phyloP scores from a whole-genome alignment of 108 stramenopile genomes.

The Cyclotella distinguenda region DNA sequence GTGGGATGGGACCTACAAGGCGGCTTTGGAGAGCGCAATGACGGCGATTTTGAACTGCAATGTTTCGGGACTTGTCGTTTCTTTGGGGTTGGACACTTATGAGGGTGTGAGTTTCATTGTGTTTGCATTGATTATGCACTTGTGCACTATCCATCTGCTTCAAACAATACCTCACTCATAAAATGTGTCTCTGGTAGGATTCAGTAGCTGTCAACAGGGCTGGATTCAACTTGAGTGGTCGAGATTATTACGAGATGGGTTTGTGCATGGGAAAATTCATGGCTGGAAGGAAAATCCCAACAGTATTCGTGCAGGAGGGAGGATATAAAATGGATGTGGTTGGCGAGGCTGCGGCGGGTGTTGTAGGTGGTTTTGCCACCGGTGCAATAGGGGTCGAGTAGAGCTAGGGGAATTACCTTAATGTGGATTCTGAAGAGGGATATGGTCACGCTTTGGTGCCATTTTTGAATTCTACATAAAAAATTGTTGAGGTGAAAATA shows the following conservation, averaged over 20 bases:
- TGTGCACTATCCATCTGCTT: no score
- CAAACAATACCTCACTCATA: no score
- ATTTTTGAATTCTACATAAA: no score
- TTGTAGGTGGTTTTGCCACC: slow-evolving; percentile 48
- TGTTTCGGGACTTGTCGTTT: slow-evolving; percentile 59
- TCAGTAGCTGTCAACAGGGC: slow-evolving; percentile 63
- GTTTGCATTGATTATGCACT: no score
- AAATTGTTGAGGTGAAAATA: no score
- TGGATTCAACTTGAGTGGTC: slow-evolving; percentile 58
- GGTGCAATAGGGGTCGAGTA: slow-evolving; percentile 10
- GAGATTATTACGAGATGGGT: slow-evolving; percentile 68
- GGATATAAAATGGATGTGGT: slow-evolving; percentile 80
- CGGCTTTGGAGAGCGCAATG: slow-evolving; percentile 55
- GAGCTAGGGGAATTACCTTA: no score
- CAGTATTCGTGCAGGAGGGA: slow-evolving; percentile 75
- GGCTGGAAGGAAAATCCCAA: slow-evolving; percentile 35
- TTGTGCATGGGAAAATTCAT: slow-evolving; percentile 44
- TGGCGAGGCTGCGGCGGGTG: slow-evolving; percentile 68
- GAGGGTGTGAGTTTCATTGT: slow-evolving; percentile 25
- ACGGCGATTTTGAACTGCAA: slow-evolving; percentile 48
- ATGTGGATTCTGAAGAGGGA: no score
- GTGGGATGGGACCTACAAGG: slow-evolving; percentile 59
- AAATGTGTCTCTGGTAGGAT: slow-evolving; percentile 37
- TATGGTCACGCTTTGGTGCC: no score
- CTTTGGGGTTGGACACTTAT: slow-evolving; percentile 78